Conservation (phyloP, 2,329 filamentous ascomycete genomes). For the Coniochaeta prunicola region DNA sequence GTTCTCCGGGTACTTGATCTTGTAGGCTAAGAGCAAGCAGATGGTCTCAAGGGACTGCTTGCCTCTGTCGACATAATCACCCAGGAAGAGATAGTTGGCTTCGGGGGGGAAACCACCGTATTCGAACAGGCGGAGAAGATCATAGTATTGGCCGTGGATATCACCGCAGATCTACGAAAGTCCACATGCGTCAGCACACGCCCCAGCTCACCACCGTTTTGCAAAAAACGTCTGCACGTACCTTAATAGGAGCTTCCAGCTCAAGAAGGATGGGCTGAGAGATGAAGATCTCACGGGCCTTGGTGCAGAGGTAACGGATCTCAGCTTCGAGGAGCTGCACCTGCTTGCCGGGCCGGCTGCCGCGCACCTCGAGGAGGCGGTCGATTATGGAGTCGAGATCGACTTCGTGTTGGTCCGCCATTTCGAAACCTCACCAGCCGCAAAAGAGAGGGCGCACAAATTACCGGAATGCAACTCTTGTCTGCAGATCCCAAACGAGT, state of each 20-base stretch:
- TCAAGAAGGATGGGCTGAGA: constrained; percentile 97
- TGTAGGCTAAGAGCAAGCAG: constrained; percentile 92
- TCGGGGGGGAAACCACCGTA: constrained; percentile 97
- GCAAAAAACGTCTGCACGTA: constrained; percentile 33
- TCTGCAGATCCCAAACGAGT: constrained; percentile 2
- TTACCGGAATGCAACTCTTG: constrained; percentile 1
- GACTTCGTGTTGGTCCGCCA: constrained; percentile 73
- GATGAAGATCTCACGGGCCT: constrained; percentile 98
- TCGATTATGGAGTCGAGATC: constrained; percentile 99
- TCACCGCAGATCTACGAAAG: constrained; percentile 84
- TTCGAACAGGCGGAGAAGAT: constrained; percentile 93
- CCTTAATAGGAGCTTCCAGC: constrained; percentile 98
- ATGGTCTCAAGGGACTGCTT: constrained; percentile 99
- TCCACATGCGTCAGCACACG: constrained; percentile 10
- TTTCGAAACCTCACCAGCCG: constrained; percentile 38
- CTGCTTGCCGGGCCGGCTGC: constrained; percentile 96
- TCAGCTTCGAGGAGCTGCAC: constrained; percentile 94
- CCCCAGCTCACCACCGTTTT: background rate
- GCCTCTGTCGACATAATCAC: constrained; percentile 97
- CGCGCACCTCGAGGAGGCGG: constrained; percentile 92
- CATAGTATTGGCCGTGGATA: constrained; percentile 99
- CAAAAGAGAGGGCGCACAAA: constrained; percentile 29
- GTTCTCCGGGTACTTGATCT: constrained; percentile 99
- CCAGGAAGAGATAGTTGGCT: constrained; percentile 98
- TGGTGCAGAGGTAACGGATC: constrained; percentile 96